Base-by-base conservation (phyloP, 148 eudicot genomes). In the Cornus suecica region DNA sequence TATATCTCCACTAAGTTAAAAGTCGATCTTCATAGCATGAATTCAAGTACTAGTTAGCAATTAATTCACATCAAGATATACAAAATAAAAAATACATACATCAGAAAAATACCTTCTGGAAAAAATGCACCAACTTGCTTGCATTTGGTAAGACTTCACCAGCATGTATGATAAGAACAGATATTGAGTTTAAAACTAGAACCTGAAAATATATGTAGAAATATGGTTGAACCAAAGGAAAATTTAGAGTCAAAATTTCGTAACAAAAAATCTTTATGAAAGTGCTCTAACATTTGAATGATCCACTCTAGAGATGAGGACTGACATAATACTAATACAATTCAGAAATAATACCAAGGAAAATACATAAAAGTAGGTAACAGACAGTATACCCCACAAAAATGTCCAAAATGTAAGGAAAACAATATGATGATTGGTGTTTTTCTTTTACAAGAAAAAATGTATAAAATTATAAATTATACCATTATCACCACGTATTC, bases 131-230 rank as follows among this genome's bases (percentile, higher is more conserved):
- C 90, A 92, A 81, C 87, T 88, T 87, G 75, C 86, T 84, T 69
- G 91, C 88, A 79, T 95, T 89, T 29, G 93, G 97, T 78, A 84
- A 72, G 72, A 93, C 88, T 80, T 85, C 93, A 74, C 86, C 86
- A 76, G 88, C 86, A 76, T 88, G 90, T 74, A 92, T 92, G 66
- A 93, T 87, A 52, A 95, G 94, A 84, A 85, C 84, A 74, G 98
- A 91, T 71, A 95, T 88, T 61, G 94, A 81, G 87, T 95, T 92
- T 71, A 95, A 76, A 58, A 95, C 99, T 83, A 91, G 99, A 83
- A 95, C 99, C 99, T 95, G 94, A 72, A 72, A 85, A 29, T 42
- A 73, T 28, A 58, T 58, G 18, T 20, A 58, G 3, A 20, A 52
- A 20, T n/a, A n/a, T 52, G 4, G 58, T 52, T 14, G 58, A 58